These are phyloP conservation scores for Hypoxylon perforatum DNA, from an alignment of 495 filamentous ascomycete genomes.

Conservation along the genomic window DNA sequence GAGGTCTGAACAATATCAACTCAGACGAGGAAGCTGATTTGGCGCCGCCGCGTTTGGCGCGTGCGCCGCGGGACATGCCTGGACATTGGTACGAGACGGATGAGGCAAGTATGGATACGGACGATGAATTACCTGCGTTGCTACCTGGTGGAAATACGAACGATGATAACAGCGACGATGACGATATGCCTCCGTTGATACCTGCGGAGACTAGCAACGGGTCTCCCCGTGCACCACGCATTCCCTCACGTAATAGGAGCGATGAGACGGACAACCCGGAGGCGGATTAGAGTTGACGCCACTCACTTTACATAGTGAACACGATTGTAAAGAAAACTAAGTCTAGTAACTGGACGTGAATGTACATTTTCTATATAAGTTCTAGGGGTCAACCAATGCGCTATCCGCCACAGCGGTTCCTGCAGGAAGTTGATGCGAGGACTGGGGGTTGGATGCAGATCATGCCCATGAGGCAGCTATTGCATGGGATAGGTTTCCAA, in stretches of 20 bases:
- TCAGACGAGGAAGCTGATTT: not conserved
- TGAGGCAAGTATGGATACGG: not conserved
- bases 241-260: too few relatives aligned
- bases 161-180: not conserved
- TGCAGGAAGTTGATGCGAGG: conserved; percentile 17
- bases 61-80: not conserved
- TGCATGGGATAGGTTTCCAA: conserved; percentile 8
- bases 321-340: too few relatives aligned
- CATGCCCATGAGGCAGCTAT: conserved; percentile 27
- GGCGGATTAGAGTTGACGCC: too few relatives aligned
- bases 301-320: too few relatives aligned
- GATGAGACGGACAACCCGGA: not conserved
- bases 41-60: not conserved
- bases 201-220: conserved; percentile 2
- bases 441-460: conserved; percentile 21
- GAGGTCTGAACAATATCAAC: not conserved
- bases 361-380: conserved; percentile 10
- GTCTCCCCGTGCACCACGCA: not conserved
- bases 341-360: not conserved
- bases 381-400: not conserved
- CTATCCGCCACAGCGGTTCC: conserved; percentile 10
- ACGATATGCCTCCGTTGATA: not conserved
- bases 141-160: not conserved
- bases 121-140: conserved; percentile 34
- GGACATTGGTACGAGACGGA: conserved; percentile 30